These are phyloP conservation scores for Apostasia ramifera DNA, from an alignment of 106 monocot genomes.

Conservation along the genomic window DNA sequence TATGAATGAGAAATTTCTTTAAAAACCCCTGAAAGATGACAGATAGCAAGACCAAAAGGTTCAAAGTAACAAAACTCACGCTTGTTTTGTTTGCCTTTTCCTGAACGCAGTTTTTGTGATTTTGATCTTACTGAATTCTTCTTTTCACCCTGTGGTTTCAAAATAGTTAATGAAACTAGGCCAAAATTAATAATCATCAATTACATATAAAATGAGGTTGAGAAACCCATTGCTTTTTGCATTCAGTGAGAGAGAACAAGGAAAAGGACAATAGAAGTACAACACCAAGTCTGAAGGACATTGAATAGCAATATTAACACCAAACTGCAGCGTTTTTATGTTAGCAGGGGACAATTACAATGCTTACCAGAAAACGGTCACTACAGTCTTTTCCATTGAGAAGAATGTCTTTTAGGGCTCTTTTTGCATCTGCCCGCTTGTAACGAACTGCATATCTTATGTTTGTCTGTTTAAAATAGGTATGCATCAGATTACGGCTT, in stretches of 20 bases:
- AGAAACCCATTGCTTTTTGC: too few relatives aligned
- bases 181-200: neutral
- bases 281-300: neutral
- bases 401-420: conserved; percentile 58
- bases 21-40: too few relatives aligned
- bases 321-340: neutral
- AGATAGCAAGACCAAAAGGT: neutral
- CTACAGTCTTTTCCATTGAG: conserved; percentile 36
- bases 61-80: neutral
- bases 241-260: neutral
- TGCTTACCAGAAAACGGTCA: conserved; percentile 21
- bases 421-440: conserved; percentile 67
- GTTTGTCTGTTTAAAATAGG: conserved; percentile 25
- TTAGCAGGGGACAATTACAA: neutral
- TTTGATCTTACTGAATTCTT: conserved; percentile 7
- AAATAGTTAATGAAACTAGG: neutral
- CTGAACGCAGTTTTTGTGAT: neutral
- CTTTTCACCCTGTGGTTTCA: neutral
- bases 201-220: neutral
- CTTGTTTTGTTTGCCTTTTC: conserved; percentile 4
- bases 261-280: neutral
- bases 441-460: conserved; percentile 53
- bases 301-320: neutral
- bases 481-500: neutral
- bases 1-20: too few relatives aligned